Conservation (phyloP, 2,329 filamentous ascomycete species). For the Trichoderma endophyticum region DNA sequence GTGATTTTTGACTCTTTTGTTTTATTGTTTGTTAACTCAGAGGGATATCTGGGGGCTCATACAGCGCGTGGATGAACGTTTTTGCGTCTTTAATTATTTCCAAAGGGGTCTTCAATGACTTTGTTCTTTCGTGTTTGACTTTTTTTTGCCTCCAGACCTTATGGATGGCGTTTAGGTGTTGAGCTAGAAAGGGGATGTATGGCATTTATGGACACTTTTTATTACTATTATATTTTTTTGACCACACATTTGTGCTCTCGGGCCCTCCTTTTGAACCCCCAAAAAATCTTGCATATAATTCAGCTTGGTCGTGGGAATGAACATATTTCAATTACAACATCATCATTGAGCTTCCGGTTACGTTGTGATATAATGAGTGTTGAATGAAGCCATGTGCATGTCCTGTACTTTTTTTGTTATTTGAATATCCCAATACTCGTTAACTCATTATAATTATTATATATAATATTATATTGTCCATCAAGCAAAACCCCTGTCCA, state of each 20-base stretch:
- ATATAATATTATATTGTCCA: neutral
- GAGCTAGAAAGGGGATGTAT: conserved; percentile 16
- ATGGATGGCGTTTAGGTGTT: conserved; percentile 20
- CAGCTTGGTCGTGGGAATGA: conserved; percentile 9
- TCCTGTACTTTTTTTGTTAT: neutral
- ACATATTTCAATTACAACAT: neutral
- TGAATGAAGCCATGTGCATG: neutral
- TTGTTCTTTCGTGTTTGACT: conserved; percentile 17
- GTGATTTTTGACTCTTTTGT: conserved; percentile 3
- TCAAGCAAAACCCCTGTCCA: neutral
- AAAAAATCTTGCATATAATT: conserved; percentile 11
- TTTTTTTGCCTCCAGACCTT: conserved; percentile 15
- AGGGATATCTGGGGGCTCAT: neutral
- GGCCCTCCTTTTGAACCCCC: neutral
- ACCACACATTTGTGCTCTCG: neutral
- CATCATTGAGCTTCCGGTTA: neutral
- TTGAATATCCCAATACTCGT: neutral
- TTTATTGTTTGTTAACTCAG: neutral
- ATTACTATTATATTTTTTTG: neutral
- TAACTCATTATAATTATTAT: neutral
- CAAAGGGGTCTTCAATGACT: conserved; percentile 9
- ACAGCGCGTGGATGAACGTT: conserved; percentile 8
- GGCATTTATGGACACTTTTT: conserved; percentile 11
- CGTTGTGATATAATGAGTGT: neutral
- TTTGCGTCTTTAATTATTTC: conserved; percentile 2